phyloP scores from a whole-genome alignment of 441 rosid genomes.

The Eruca vesicaria region DNA sequence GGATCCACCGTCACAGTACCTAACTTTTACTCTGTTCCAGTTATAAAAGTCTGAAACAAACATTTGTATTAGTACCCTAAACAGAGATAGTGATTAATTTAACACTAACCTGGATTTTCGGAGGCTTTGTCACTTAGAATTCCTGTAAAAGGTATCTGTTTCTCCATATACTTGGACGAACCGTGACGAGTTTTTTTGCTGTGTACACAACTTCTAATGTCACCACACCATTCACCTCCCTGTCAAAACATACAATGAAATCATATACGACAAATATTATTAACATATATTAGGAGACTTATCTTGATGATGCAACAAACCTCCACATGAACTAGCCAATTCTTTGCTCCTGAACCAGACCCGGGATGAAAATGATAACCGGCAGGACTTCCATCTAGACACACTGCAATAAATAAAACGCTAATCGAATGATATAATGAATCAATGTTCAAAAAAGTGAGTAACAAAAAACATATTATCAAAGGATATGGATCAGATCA shows the following conservation, averaged over 20 bases:
- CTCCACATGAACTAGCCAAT: slow-evolving; percentile 95
- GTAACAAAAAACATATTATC: background rate
- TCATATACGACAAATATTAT: background rate
- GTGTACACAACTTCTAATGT: slow-evolving; percentile 62
- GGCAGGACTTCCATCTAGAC: slow-evolving; percentile 91
- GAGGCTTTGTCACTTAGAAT: slow-evolving; percentile 72
- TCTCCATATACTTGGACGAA: slow-evolving; percentile 86
- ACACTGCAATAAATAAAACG: slow-evolving; percentile 44
- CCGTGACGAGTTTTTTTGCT: slow-evolving; percentile 73
- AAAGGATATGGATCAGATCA: background rate
- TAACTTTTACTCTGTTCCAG: slow-evolving; percentile 90
- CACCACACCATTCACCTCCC: slow-evolving; percentile 99
- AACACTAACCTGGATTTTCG: slow-evolving; percentile 69
- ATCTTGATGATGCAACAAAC: slow-evolving; percentile 31
- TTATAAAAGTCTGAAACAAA: slow-evolving; percentile 75
- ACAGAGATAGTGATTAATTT: background rate
- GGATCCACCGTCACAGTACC: slow-evolving; percentile 98
- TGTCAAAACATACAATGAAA: slow-evolving; percentile 32
- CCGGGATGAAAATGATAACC: slow-evolving; percentile 93
- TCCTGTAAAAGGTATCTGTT: slow-evolving; percentile 70
- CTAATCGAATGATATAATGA: background rate
- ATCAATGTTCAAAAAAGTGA: background rate
- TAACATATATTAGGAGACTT: background rate
- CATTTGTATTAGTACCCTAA: slow-evolving; percentile 1
- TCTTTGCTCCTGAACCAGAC: slow-evolving; percentile 73